These are phyloP conservation scores for Cladosporium sp. DNA, from an alignment of 2,329 filamentous ascomycete genomes.

Conservation along the genomic window DNA sequence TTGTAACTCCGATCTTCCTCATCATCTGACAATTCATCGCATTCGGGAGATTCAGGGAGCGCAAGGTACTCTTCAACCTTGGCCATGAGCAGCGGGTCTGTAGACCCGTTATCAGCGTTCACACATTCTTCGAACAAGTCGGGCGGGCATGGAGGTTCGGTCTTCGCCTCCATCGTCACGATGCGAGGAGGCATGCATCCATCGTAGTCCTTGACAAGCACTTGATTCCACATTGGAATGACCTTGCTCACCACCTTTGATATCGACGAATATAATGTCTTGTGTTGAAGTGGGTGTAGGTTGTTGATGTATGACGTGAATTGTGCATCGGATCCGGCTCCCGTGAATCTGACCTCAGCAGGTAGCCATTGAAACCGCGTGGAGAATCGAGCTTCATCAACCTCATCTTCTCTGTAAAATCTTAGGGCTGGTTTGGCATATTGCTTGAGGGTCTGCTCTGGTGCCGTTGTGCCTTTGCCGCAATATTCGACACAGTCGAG, in stretches of 20 bases:
- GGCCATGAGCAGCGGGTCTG: neutral
- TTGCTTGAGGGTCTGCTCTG: neutral
- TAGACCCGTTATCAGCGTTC: too few species aligned
- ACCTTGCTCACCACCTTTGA: constrained; percentile 23
- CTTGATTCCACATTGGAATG: constrained; percentile 27
- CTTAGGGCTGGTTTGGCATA: neutral
- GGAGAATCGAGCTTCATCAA: neutral
- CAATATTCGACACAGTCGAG: constrained; percentile 25
- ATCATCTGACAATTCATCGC: neutral
- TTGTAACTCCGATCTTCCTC: neutral
- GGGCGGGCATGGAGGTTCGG: neutral
- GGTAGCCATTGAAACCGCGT: constrained; percentile 12
- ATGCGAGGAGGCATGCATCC: constrained; percentile 1
- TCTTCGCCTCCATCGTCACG: neutral
- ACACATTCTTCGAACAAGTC: neutral
- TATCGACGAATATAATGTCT: constrained; percentile 33
- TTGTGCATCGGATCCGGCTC: neutral
- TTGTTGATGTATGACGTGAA: constrained; percentile 14
- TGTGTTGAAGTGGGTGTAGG: constrained; percentile 4
- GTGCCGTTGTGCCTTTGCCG: constrained; percentile 20
- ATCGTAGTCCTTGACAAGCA: constrained; percentile 32
- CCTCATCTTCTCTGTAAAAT: neutral
- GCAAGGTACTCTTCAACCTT: neutral
- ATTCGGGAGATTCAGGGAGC: neutral
- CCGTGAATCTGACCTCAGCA: constrained; percentile 10